Evolutionary conservation across 345 rosid species (phyloP).

Genomic region (Citrus sp.): DNA sequence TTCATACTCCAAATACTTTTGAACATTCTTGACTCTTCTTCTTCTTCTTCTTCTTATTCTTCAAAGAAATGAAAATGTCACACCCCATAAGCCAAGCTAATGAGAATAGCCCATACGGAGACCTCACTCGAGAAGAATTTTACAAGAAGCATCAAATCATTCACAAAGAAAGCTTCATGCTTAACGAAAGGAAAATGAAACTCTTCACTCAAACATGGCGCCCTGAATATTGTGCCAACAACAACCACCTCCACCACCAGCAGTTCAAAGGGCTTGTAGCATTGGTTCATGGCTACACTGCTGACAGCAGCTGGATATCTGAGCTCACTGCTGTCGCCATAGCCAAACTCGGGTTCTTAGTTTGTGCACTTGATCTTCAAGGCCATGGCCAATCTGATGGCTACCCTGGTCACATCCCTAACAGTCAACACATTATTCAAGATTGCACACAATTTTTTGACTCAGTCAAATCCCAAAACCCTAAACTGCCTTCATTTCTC

Average conservation of each 20-base stretch:
- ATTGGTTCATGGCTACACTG: conserved; percentile 34
- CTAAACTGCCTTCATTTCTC: conserved; percentile 28
- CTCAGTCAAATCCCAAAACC: conserved; percentile 8
- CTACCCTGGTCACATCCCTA: conserved; percentile 23
- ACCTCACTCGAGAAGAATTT: conserved; percentile 31
- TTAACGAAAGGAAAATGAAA: conserved; percentile 21
- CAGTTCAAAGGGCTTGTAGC: conserved; percentile 25
- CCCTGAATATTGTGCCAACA: neutral
- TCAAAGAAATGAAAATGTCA: conserved; percentile 13
- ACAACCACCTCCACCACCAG: neutral
- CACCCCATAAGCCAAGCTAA: conserved; percentile 30
- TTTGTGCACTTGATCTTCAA: conserved; percentile 28
- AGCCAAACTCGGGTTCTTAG: conserved; percentile 27
- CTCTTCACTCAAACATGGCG: conserved; percentile 34
- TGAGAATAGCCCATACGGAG: conserved; percentile 27
- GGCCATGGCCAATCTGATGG: conserved; percentile 36
- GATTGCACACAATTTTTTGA: conserved; percentile 26
- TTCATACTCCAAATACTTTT: too few species aligned
- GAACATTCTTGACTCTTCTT: too few species aligned
- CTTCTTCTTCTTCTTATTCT: neutral
- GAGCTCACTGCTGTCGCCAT: conserved; percentile 31
- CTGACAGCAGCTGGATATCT: conserved; percentile 31
- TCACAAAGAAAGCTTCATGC: conserved; percentile 21
- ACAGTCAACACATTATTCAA: conserved; percentile 5
- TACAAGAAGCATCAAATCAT: conserved; percentile 23